Percentiles rank a stretch among this genome's conserved stretches.
These are phyloP conservation scores for Ustilago cynodontis DNA, from an alignment of 1,284 basidiomycete species.

Conservation along the genomic window DNA sequence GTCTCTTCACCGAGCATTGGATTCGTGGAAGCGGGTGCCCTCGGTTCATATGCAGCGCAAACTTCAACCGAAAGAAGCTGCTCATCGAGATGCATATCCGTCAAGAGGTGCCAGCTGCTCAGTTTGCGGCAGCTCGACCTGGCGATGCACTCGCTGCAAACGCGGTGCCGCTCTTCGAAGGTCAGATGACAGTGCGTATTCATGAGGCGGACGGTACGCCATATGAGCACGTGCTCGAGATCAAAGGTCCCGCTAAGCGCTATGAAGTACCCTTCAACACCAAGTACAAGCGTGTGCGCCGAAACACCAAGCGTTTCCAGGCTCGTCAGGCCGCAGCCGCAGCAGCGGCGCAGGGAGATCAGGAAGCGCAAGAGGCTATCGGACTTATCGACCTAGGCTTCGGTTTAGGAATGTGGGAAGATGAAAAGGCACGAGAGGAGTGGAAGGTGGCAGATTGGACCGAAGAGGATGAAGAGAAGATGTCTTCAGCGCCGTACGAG, in stretches of 20 bases:
- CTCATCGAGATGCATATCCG: slow-evolving; percentile 94
- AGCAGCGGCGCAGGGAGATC: slow-evolving; percentile 80
- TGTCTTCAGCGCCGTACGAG: slow-evolving; percentile 89
- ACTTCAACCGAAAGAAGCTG: slow-evolving; percentile 98
- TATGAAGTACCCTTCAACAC: slow-evolving; percentile 99
- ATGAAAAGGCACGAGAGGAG: slow-evolving; percentile 80
- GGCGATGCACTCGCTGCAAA: slow-evolving; percentile 65
- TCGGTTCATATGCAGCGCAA: slow-evolving; percentile 86
- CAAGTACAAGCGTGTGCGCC: slow-evolving; percentile 97
- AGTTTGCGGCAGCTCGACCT: slow-evolving; percentile 61
- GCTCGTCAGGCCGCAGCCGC: slow-evolving; percentile 93
- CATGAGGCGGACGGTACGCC: slow-evolving; percentile 99
- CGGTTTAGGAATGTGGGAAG: slow-evolving; percentile 93
- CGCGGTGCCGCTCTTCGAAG: slow-evolving; percentile 73
- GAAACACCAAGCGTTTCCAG: slow-evolving; percentile 93
- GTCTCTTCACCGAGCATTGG: slow-evolving; percentile 96
- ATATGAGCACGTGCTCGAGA: slow-evolving; percentile 97
- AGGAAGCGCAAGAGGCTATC: slow-evolving; percentile 87
- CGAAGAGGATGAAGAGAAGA: slow-evolving; percentile 91
- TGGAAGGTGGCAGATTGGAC: slow-evolving; percentile 96
- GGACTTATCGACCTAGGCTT: slow-evolving; percentile 95
- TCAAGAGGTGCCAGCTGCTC: slow-evolving; percentile 83
- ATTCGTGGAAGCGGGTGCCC: slow-evolving; percentile 98
- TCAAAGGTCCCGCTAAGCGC: slow-evolving; percentile 85
- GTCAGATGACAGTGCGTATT: slow-evolving; percentile 97